Base-by-base conservation (phyloP, 192 early-diverging fungal genomes). In the Haplosporangium gracile region DNA sequence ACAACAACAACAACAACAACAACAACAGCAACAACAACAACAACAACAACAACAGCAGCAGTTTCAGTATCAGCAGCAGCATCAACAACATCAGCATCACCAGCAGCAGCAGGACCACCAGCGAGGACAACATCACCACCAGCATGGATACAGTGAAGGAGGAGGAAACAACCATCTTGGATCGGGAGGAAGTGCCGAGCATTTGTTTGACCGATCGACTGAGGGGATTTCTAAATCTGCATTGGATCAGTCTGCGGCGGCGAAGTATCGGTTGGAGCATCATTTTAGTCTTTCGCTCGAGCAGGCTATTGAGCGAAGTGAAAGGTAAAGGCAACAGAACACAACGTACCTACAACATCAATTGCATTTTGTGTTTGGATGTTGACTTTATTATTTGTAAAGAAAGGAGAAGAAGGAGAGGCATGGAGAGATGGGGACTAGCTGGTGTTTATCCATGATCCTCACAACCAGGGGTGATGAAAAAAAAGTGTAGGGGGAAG, bases 251-350 rank as follows among this genome's bases (percentile, higher is more conserved):
- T 95, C 97, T 8, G 93, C 96, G 0, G 94, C 95, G 11, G 97
- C 97, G 51, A 99, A 97, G 89, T 93, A 96, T 60, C 96, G 95
- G 74, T 91, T 99, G 38, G 96, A 99, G 81, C 93, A 97, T 90
- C 97, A 97, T 74, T 99, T 99, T 91, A 97, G 96, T 82, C 91
- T 93, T 32, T 90, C 96, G 45, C 92, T 99, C 72, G 92, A 94
- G 9, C 97, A 99, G 82, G 97, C 96, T 75, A 94, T 95, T 76
- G 98, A 99, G 76, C 89, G 95, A 74, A 95, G 93, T 76, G 91
- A 95, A 80, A 92, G 95, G 93, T 92, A 88, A 43, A 15, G 24
- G 20, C 15, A 51, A 3, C 18, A 18, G 42, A 43, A 43, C 9
- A 43, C 42, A 43, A 43, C 42, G 20, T 4, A 51, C 15, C 49